Evolutionary conservation across 2,329 filamentous ascomycete genomes (phyloP), one percentile per base, ranked within the genome.

Genomic region (Metarhizium robertsii): DNA sequence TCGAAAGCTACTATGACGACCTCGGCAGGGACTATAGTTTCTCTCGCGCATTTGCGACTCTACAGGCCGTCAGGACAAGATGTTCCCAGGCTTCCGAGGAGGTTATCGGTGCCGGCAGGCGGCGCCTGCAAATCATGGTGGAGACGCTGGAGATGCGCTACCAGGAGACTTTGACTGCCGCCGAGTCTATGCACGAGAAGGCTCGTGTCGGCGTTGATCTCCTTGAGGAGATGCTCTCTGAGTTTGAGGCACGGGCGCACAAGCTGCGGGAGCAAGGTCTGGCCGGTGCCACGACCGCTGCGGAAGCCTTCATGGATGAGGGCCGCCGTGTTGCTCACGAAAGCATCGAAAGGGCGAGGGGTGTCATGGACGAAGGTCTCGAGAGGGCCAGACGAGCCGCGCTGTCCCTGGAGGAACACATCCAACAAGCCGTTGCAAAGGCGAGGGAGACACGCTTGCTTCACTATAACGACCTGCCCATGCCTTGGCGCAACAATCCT

Each of bases 401-500:
- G 54, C 84, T 90, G 64, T 85, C 85, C 7, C 75, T 99, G 30
- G 89, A 95, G 64, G 87, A 94, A 60, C 90, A 88, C 60, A 86
- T 99, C 45, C 87, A 92, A 63, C 79, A 81, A 54, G 92, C 94
- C 13, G 83, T 96, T 55, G 65, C 76, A 20, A 79, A 85, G 56
- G 91, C 92, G 32, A 81, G 87, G 62, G 86, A 95, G 66, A 81
- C 90, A 52, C 90, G 92, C 50, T 79, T 96, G 14, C 87, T 99
- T 62, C 80, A 81, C 58, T 99, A 97, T 73, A 85, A 95, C 50
- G 91, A 96, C 65, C 79, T 99, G 5, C 94, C 94, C 1, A 77
- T 87, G 42, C 94, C 94, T 0, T 99, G 94, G 94, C 83, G 88
- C 58, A 87, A 95, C 66, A 99, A 99, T 72, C 91, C 92, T 2